These are phyloP conservation scores for Sporobolomyces phaffii DNA, from an alignment of 768 basidiomycete species.

Conservation along the genomic window DNA sequence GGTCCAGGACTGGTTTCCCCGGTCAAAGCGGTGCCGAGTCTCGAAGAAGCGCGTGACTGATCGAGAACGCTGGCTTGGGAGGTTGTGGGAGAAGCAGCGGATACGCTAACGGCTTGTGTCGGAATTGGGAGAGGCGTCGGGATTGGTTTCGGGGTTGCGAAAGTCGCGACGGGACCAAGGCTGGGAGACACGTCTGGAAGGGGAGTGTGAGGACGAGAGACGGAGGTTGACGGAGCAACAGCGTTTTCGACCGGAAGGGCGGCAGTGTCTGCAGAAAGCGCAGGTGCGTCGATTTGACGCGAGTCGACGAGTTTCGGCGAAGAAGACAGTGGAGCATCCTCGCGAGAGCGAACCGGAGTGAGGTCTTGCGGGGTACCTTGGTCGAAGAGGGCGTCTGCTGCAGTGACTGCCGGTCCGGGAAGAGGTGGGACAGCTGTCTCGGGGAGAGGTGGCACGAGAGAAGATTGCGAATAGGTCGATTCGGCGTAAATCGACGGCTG, in stretches of 20 bases:
- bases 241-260: too few relatives aligned
- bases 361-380: neutral
- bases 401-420: neutral
- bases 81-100: conserved; percentile 2
- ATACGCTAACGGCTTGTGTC: neutral
- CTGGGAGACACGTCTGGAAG: neutral
- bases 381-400: conserved; percentile 1
- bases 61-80: conserved; percentile 9
- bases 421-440: neutral
- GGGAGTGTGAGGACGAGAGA: neutral
- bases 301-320: neutral
- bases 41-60: conserved; percentile 20
- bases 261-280: too few relatives aligned
- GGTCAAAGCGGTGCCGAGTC: conserved; percentile 4
- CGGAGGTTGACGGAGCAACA: too few relatives aligned
- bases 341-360: neutral
- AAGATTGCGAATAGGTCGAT: conserved; percentile 18
- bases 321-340: neutral
- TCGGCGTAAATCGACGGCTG: conserved; percentile 29
- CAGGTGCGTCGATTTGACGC: neutral
- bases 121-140: neutral
- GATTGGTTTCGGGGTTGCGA: neutral
- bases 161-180: neutral
- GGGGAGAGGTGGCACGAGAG: neutral
- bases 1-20: conserved; percentile 19